Base-by-base conservation (phyloP, 139 green algal genomes). In the Pycnococcus provasolii region DNA sequence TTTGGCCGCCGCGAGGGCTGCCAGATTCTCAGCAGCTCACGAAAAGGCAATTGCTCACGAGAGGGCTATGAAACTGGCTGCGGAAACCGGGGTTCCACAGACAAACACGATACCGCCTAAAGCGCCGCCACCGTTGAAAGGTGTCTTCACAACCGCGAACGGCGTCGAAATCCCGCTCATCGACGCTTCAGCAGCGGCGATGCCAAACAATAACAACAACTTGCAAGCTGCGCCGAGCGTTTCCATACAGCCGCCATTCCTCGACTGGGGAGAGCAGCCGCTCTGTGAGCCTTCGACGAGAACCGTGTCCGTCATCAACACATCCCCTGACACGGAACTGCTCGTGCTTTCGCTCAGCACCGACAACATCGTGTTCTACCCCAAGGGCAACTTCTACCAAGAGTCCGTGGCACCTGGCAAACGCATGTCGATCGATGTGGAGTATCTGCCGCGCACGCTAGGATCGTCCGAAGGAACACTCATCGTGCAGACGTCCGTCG, bases 311-410 rank as follows among this genome's bases (percentile, higher is more conserved):
- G 26, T 72, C 66, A 72, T 70, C 58, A 72, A 72, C 42, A 72
- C 40, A 3, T 72, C 66, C 39, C 47, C 71, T 4, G 3, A 71
- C 42, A 72, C 66, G 41, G 8, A 58, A 9, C 68, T 74, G 37
- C 5, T 54, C 40, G 42, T 74, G 4, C 26, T 63, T 6, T 74
- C 68, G n/a, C 37, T 74, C 4, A 60, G 62, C 9, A 74, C 68
- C 4, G 64, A 74, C 8, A 72, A 74, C 8, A 64, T 74, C 4
- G 62, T 74, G 42, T 74, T 66, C 37, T 74, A 74, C 66, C 68
- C 68, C 26, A 40, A 26, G 26, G 26, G 62, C 4, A 63, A 74
- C 46, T 74, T 74, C 8, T 44, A 62, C 37, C 6, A 64, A n/a
- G 42, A 61, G 8, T 7, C 37, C 6, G 6, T 74, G 4, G 44